A percentile compares a stretch with the other conserved stretches of the same genome.
These are phyloP conservation scores for Ascochyta clinopodiicola DNA, from an alignment of 2,329 filamentous ascomycete genomes.

Conservation along the genomic window DNA sequence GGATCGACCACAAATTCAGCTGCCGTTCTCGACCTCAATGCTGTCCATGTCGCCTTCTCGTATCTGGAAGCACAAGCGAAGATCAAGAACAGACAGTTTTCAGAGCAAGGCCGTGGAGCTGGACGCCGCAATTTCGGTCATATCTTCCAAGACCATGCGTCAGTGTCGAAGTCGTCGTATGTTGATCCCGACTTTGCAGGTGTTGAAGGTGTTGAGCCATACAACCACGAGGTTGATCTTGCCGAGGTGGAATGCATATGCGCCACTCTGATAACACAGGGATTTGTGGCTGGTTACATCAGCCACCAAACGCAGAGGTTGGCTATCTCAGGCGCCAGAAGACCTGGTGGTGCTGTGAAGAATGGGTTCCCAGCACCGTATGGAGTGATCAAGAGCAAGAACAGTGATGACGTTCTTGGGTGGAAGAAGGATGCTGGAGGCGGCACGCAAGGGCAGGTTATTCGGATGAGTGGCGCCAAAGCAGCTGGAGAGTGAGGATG, in stretches of 20 bases:
- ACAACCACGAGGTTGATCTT: conserved; percentile 56
- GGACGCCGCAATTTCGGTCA: conserved; percentile 51
- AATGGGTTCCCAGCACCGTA: conserved; percentile 81
- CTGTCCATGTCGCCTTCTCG: conserved; percentile 68
- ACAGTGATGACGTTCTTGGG: conserved; percentile 71
- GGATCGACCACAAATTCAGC: conserved; percentile 54
- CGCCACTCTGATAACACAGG: conserved; percentile 78
- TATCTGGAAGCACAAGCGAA: conserved; percentile 66
- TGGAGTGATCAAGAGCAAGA: conserved; percentile 68
- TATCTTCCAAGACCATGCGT: conserved; percentile 59
- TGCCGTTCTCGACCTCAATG: conserved; percentile 75
- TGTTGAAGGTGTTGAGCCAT: conserved; percentile 35
- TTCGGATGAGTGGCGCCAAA: conserved; percentile 64
- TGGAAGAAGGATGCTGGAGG: conserved; percentile 65
- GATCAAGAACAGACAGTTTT: conserved; percentile 36
- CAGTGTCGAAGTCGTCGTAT: conserved; percentile 46
- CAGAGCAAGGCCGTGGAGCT: conserved; percentile 35
- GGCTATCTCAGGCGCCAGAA: conserved; percentile 78
- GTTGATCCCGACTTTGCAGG: conserved; percentile 56
- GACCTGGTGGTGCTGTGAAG: conserved; percentile 59
- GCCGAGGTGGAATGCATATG: conserved; percentile 79
- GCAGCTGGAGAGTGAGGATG: conserved; percentile 46
- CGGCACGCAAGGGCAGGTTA: conserved; percentile 56
- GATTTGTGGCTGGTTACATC: conserved; percentile 82
- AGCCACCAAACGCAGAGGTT: conserved; percentile 78